Evolutionary conservation across 805 yeast genomes (phyloP).

Genomic region (Pichia cephalocereana): DNA sequence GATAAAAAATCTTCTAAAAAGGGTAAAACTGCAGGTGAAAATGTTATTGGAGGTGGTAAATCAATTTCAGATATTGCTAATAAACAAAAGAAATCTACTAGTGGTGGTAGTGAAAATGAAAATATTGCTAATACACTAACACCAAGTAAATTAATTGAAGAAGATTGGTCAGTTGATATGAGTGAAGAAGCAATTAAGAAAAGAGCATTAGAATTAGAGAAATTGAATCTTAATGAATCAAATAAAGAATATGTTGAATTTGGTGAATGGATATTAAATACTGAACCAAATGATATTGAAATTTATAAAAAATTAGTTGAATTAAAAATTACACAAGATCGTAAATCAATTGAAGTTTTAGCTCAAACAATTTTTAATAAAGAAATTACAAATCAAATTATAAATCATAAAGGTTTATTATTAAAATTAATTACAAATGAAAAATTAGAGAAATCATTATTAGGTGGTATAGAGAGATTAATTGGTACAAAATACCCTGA

Average conservation of each 20-base stretch:
- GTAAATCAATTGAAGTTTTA: conserved; percentile 79
- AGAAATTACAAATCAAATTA: conserved; percentile 62
- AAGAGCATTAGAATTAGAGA: conserved; percentile 83
- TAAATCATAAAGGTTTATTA: conserved; percentile 73
- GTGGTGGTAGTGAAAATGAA: conserved; percentile 1
- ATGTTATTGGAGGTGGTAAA: conserved; percentile 80
- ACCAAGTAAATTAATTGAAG: conserved; percentile 63
- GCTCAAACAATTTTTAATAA: conserved; percentile 85
- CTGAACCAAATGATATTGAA: conserved; percentile 74
- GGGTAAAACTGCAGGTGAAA: conserved; percentile 64
- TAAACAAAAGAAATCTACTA: conserved; percentile 21
- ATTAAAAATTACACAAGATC: conserved; percentile 58
- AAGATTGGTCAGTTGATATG: conserved; percentile 96
- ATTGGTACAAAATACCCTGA: conserved; percentile 71
- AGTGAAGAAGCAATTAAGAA: conserved; percentile 92
- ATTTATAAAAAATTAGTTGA: conserved; percentile 85
- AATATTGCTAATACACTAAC: neutral
- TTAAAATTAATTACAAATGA: conserved; percentile 60
- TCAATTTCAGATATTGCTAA: conserved; percentile 73
- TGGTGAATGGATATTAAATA: conserved; percentile 79
- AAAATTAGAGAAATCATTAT: conserved; percentile 75
- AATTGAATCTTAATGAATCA: conserved; percentile 34
- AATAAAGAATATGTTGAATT: conserved; percentile 56
- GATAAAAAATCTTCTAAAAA: conserved; percentile 37
- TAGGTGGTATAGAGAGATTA: conserved; percentile 94